Evolutionary conservation across 805 yeast species (phyloP).

Genomic region (Teunomyces gatunensis): DNA sequence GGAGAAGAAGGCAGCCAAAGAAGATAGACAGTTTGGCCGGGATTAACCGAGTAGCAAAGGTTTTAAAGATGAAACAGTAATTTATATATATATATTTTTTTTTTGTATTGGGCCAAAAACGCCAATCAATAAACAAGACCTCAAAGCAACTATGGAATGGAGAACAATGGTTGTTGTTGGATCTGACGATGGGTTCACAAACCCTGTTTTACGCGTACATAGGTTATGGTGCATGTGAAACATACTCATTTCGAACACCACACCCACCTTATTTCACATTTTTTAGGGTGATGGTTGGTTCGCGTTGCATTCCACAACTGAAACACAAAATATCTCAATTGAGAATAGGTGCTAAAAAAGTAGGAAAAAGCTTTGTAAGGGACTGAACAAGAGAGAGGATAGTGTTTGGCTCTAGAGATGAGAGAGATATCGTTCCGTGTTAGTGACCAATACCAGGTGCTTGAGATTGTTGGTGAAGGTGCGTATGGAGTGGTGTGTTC

Average conservation of each 20-base stretch:
- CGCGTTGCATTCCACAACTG: slow-evolving; percentile 3
- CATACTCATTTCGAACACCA: not conserved
- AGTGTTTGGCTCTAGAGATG: not conserved
- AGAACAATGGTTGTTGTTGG: not conserved
- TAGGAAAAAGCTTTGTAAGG: not conserved
- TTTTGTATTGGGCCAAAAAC: too few relatives aligned
- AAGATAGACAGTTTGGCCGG: slow-evolving; percentile 34
- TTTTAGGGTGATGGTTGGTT: not conserved
- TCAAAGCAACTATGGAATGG: too few relatives aligned
- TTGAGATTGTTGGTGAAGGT: slow-evolving; percentile 89
- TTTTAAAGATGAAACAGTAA: too few relatives aligned
- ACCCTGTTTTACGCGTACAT: not conserved
- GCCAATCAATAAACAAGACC: too few relatives aligned
- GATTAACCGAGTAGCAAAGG: slow-evolving; percentile 11
- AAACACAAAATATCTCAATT: slow-evolving; percentile 4
- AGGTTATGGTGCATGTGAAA: not conserved
- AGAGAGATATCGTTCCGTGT: slow-evolving; percentile 66
- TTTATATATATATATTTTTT: too few relatives aligned
- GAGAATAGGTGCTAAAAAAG: not conserved
- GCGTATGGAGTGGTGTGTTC: slow-evolving; percentile 95
- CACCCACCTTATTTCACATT: not conserved
- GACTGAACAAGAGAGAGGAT: not conserved
- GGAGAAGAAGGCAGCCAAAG: slow-evolving; percentile 55
- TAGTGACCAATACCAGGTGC: slow-evolving; percentile 79
- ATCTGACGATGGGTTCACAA: too few relatives aligned